A percentile compares a stretch with the other conserved stretches of the same genome.
These are phyloP conservation scores for Flaveria robusta DNA, from an alignment of 129 eudicot genomes.

Conservation along the genomic window DNA sequence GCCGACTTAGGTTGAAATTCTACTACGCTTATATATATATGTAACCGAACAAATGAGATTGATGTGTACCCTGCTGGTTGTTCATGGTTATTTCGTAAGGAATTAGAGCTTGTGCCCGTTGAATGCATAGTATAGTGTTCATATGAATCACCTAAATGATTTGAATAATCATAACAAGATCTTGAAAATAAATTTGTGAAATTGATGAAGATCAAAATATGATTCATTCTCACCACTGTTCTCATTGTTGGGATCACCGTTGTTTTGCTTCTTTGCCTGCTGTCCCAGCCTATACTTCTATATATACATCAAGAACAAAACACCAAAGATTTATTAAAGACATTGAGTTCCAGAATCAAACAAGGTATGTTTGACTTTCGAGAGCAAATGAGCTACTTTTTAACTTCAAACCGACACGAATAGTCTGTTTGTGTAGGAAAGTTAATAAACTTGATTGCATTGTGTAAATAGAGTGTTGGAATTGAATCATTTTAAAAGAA, in stretches of 20 bases:
- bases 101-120: slow-evolving; percentile 50
- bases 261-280: slow-evolving; percentile 67
- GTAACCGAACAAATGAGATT: not conserved
- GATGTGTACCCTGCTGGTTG: slow-evolving; percentile 42
- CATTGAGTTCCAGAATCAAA: not conserved
- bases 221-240: slow-evolving; percentile 52
- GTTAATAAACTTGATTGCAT: not conserved
- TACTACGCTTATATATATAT: slow-evolving; percentile 1
- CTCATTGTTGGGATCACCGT: slow-evolving; percentile 50
- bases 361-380: slow-evolving; percentile 14
- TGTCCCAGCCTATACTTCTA: slow-evolving; percentile 97
- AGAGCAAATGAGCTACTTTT: slow-evolving; percentile 1
- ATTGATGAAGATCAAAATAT: slow-evolving; percentile 8
- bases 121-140: slow-evolving; percentile 51
- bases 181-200: not conserved
- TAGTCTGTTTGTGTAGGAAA: not conserved
- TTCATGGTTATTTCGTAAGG: slow-evolving; percentile 48
- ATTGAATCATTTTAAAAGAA: not conserved
- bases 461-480: not conserved
- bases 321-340: not conserved
- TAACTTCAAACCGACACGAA: not conserved
- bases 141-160: slow-evolving; percentile 52
- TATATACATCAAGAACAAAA: slow-evolving; percentile 27
- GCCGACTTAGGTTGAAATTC: not conserved
- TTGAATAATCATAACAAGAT: not conserved